Base-by-base conservation (phyloP, 805 yeast species). In the Starmerella floricola region DNA sequence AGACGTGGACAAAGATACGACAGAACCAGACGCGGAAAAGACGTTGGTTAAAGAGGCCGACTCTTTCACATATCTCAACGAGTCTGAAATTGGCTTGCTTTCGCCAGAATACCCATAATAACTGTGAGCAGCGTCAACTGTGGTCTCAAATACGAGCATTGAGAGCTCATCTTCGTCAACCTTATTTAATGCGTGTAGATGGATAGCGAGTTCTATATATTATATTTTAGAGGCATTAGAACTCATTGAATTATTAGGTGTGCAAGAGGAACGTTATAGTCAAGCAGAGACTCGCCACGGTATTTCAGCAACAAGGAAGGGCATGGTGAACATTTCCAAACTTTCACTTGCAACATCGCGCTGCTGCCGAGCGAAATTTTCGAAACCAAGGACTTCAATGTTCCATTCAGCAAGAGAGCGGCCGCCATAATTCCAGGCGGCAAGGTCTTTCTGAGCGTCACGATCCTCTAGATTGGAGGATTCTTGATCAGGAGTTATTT, bases 381-480 rank as follows among this genome's bases (percentile, higher is more conserved):
- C 68, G 41, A 59, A 65, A 40, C 59, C 57, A 6, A 45, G 34
- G 31, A 63, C 65, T 8, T 54, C 51, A 3, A 48, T 42, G 36
- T 55, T 56, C 69, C 69, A 65, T 41, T 65, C 69, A 26, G 61
- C 53, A 19, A 65, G 46, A 16, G 69, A 55, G 21, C 64, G 52
- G 10, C 65, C 65, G 15, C 62, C 57, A 42, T 65, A 65, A 46
- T 59, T 62, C 64, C 63, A 63, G 37, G 55, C 45, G 31, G 53
- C 42, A 15, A 55, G 45, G 34, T 52, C 54, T 21, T 42, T 38
- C 16, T 38, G 36, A 18, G n/a, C 12, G 8, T 36, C 18, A 11
- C 38, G 39, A 16, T 17, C 2, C 12, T 23, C 21, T 28, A 33
- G 13, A 12, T 26, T 31, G 11, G 16, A 29, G 10, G 11, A 2